These are phyloP conservation scores for Rhodotorula sphaerocarpa DNA, from an alignment of 768 basidiomycete species.

Conservation along the genomic window DNA sequence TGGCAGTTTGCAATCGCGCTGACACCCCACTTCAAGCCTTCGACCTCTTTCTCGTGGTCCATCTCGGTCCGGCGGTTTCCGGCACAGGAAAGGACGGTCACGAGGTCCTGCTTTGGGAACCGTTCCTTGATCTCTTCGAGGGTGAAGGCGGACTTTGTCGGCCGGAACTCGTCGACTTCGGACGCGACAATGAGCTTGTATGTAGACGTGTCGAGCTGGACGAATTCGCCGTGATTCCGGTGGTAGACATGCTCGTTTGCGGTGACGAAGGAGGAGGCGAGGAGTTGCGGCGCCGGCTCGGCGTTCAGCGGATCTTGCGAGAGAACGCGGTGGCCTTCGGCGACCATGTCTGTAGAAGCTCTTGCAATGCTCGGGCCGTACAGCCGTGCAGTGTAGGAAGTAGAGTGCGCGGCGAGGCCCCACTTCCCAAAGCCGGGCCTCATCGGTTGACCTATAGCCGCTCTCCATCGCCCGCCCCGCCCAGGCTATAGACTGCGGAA, in stretches of 20 bases:
- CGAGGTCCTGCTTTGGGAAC: conserved; percentile 41
- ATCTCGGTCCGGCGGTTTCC: conserved; percentile 33
- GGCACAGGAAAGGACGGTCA: conserved; percentile 53
- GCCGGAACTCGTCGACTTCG: background rate
- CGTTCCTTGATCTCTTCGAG: conserved; percentile 35
- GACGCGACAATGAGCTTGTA: conserved; percentile 14
- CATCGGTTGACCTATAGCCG: too few relatives aligned
- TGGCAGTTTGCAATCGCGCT: conserved; percentile 14
- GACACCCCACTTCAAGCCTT: conserved; percentile 21
- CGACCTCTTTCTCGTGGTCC: conserved; percentile 22
- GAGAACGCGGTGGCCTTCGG: background rate
- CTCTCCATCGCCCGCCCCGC: too few relatives aligned
- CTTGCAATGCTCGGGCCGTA: too few relatives aligned
- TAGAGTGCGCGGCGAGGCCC: too few relatives aligned
- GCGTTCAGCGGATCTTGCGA: conserved; percentile 57
- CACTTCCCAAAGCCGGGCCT: too few relatives aligned
- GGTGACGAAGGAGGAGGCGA: conserved; percentile 57
- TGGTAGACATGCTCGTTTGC: conserved; percentile 61
- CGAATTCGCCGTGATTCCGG: conserved; percentile 56
- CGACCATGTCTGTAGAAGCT: background rate
- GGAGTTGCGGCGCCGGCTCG: conserved; percentile 54
- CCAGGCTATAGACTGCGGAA: too few relatives aligned
- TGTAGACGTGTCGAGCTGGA: conserved; percentile 28
- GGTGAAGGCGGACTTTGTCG: conserved; percentile 26
- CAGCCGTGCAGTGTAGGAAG: too few relatives aligned